phyloP scores from a whole-genome alignment of 1,284 basidiomycete genomes.

The Pseudozyma sp. region DNA sequence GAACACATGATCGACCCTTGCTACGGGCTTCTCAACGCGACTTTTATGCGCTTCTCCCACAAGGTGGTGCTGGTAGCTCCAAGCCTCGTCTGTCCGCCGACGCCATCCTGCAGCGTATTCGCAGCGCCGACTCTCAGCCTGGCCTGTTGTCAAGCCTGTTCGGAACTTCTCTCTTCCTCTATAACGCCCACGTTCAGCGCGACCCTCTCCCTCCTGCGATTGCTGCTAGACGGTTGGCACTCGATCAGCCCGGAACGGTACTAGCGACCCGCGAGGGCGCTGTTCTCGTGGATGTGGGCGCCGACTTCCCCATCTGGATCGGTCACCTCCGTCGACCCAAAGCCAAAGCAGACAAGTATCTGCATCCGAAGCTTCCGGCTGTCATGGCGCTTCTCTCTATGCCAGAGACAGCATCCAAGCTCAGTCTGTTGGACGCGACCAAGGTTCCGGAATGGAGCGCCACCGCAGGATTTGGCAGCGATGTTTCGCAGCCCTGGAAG shows the following conservation, averaged over 20 bases:
- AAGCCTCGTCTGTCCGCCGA: slow-evolving; percentile 66
- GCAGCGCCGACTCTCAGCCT: slow-evolving; percentile 71
- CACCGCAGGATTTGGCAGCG: slow-evolving; percentile 26
- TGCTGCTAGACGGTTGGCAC: slow-evolving; percentile 33
- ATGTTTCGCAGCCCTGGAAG: slow-evolving; percentile 26
- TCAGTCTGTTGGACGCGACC: slow-evolving; percentile 49
- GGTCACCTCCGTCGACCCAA: slow-evolving; percentile 71
- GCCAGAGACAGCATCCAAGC: slow-evolving; percentile 61
- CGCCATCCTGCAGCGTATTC: slow-evolving; percentile 68
- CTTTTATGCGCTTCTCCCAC: slow-evolving; percentile 30
- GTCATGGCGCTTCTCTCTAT: slow-evolving; percentile 66
- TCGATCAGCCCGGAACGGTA: slow-evolving; percentile 62
- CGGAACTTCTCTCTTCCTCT: slow-evolving; percentile 68
- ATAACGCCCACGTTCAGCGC: slow-evolving; percentile 70
- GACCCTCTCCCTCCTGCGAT: slow-evolving; percentile 44
- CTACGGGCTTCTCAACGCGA: slow-evolving; percentile 68
- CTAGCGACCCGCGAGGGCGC: slow-evolving; percentile 70
- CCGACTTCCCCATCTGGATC: slow-evolving; percentile 70
- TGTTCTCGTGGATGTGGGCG: slow-evolving; percentile 69
- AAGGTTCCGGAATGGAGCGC: slow-evolving; percentile 69
- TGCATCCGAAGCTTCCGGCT: slow-evolving; percentile 71
- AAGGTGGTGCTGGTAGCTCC: not conserved
- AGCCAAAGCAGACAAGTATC: slow-evolving; percentile 63
- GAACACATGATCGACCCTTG: slow-evolving; percentile 69
- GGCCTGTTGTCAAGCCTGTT: slow-evolving; percentile 70